A percentile compares a stretch with the other conserved stretches of the same genome.
Evolutionary conservation across 2,329 filamentous ascomycete genomes (phyloP).

Genomic region (Aspergillus sp.): DNA sequence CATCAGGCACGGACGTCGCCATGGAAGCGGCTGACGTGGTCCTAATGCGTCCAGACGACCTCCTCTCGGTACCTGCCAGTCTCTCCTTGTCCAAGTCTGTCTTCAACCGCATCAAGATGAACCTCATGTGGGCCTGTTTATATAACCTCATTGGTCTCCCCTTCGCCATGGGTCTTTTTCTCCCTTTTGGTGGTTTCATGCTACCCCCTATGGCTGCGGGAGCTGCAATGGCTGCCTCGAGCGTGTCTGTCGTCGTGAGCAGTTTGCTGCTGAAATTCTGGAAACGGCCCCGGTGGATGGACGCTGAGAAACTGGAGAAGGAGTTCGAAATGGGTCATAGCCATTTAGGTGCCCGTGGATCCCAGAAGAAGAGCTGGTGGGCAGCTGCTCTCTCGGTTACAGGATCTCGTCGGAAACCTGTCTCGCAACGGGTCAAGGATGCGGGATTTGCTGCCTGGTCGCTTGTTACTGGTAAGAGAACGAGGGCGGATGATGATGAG

Average conservation of each 20-base stretch:
- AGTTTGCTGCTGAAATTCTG: conserved; percentile 81
- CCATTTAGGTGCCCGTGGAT: conserved; percentile 11
- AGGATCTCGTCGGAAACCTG: conserved; percentile 7
- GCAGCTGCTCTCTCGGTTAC: conserved; percentile 19
- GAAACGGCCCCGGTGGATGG: conserved; percentile 81
- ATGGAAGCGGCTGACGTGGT: conserved; percentile 97
- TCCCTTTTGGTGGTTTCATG: conserved; percentile 74
- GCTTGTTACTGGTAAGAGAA: conserved; percentile 20
- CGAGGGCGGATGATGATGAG: conserved; percentile 23
- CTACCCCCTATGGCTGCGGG: conserved; percentile 92
- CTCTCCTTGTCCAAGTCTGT: conserved; percentile 76
- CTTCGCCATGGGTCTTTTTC: conserved; percentile 93
- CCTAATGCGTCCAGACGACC: conserved; percentile 83
- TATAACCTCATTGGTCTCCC: conserved; percentile 91
- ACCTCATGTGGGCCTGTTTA: conserved; percentile 83
- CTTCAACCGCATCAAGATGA: conserved; percentile 88
- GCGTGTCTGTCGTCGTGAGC: conserved; percentile 80
- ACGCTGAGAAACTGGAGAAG: conserved; percentile 58
- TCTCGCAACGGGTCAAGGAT: conserved; percentile 13
- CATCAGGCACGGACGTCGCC: conserved; percentile 88
- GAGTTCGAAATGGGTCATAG: conserved; percentile 37
- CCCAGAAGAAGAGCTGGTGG: conserved; percentile 25
- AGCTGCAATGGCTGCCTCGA: conserved; percentile 86
- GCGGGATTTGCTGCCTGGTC: conserved; percentile 20
- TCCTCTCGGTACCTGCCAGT: conserved; percentile 86